Conservation (phyloP, 2,329 filamentous ascomycete species). For the Diplodia corticola region DNA sequence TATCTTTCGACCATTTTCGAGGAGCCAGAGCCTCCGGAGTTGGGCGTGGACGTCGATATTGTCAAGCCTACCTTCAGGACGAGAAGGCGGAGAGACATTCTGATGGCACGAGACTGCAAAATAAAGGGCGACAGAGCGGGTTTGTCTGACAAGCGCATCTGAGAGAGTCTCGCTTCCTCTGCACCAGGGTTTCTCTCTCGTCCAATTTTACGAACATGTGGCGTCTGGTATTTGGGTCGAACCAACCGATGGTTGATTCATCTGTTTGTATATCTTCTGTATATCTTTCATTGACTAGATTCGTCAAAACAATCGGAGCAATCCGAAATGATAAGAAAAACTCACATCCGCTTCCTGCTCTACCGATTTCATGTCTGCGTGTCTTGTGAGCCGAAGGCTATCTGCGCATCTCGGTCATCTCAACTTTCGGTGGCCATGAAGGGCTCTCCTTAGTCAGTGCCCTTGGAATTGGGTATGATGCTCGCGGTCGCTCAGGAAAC, state of each 20-base stretch:
- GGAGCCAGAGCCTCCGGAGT: neutral
- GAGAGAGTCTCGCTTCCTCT: neutral
- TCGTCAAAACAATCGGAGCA: neutral
- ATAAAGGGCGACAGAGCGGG: neutral
- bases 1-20: slow-evolving; percentile 7
- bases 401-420: neutral
- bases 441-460: too few relatives aligned
- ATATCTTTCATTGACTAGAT: neutral
- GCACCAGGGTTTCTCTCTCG: neutral
- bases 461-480: neutral
- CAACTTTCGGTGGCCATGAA: neutral
- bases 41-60: neutral
- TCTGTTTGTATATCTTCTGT: neutral
- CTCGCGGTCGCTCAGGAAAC: neutral
- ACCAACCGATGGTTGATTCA: too few relatives aligned
- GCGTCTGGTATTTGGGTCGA: neutral
- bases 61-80: neutral
- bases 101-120: neutral
- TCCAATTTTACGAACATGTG: neutral
- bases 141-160: neutral
- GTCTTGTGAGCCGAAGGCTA: neutral
- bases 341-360: neutral
- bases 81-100: neutral
- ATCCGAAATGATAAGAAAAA: neutral
- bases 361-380: neutral